phyloP scores from a whole-genome alignment of 163 green algal species.

The Chloromonas sp. region DNA sequence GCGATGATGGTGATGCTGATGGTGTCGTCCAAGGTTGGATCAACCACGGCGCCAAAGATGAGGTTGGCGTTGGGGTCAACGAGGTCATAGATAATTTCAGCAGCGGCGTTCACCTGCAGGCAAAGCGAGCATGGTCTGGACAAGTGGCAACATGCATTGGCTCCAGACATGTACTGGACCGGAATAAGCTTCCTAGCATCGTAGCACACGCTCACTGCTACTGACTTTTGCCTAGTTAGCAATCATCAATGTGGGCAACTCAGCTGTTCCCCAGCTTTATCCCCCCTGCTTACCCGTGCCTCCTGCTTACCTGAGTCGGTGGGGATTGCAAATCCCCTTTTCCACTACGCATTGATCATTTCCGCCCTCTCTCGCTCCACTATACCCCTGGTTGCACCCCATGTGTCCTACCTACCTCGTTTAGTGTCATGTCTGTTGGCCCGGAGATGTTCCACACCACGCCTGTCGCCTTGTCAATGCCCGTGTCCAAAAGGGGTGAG shows the following conservation, averaged over 20 bases:
- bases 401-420: slow-evolving; percentile 55
- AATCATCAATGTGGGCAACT: no score
- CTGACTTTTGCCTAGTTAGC: no score
- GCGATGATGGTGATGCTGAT: slow-evolving; percentile 89
- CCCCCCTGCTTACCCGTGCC: no score
- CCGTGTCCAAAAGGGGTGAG: slow-evolving; percentile 83
- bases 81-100: slow-evolving; percentile 88
- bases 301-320: no score
- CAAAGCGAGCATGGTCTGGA: not conserved
- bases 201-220: no score
- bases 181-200: no score
- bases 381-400: no score
- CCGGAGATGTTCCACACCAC: slow-evolving; percentile 98
- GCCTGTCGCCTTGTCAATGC: slow-evolving; percentile 84
- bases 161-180: no score
- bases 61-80: slow-evolving; percentile 87
- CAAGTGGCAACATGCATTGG: not conserved
- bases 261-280: no score
- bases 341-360: no score
- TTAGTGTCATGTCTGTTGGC: slow-evolving; percentile 72
- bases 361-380: no score
- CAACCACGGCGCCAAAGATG: slow-evolving; percentile 93
- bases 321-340: no score
- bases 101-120: slow-evolving; percentile 84
- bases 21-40: slow-evolving; percentile 54